These are phyloP conservation scores for Angomonas deanei DNA, from an alignment of 208 protist species.

Conservation along the genomic window DNA sequence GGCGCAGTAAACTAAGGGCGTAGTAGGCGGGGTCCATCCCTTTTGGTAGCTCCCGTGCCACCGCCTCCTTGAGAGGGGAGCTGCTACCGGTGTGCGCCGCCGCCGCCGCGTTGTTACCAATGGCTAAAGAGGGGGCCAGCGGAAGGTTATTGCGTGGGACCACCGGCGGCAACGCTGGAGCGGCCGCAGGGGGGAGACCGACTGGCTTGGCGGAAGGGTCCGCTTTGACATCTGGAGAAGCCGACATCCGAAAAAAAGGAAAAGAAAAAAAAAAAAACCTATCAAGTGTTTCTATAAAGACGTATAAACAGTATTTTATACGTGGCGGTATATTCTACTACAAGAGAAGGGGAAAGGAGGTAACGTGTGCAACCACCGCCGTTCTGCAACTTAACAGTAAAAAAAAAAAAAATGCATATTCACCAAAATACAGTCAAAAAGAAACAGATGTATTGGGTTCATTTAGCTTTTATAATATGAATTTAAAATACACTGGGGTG, in stretches of 20 bases:
- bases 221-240: background rate
- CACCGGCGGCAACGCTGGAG: background rate
- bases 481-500: too few species aligned
- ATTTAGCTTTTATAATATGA: too few species aligned
- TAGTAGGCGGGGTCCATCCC: conserved; percentile 90
- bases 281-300: background rate
- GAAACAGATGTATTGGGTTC: too few species aligned
- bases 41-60: conserved; percentile 25
- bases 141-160: background rate
- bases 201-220: too few species aligned
- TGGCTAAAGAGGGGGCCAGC: background rate
- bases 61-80: background rate
- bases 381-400: too few species aligned
- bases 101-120: background rate
- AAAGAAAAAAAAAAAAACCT: background rate
- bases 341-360: too few species aligned
- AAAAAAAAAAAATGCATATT: too few species aligned
- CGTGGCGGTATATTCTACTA: too few species aligned
- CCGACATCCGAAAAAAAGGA: background rate
- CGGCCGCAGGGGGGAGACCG: background rate
- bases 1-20: conserved; percentile 80
- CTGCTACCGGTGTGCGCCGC: background rate
- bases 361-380: too few species aligned
- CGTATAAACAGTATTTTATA: too few species aligned
- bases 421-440: too few species aligned